A percentile compares a stretch with the other conserved stretches of the same genome.
Conservation (phyloP, 768 basidiomycete genomes). For the Tephrocybe sp. region DNA sequence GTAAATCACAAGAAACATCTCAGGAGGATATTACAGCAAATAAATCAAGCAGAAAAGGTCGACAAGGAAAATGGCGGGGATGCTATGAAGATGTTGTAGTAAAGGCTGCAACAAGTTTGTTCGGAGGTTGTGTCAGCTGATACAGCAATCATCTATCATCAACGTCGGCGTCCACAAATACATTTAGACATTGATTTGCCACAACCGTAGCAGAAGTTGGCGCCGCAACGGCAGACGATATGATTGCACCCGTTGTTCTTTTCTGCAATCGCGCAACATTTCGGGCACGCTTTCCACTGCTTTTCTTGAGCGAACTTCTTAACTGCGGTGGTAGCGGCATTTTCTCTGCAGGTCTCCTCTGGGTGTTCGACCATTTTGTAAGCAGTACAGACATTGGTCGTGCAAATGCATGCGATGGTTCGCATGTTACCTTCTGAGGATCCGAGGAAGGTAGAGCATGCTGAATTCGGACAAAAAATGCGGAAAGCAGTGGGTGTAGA, state of each 20-base stretch:
- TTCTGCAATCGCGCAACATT: constrained; percentile 54
- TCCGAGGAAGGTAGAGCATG: constrained; percentile 55
- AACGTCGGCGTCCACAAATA: constrained; percentile 55
- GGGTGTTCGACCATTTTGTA: constrained; percentile 51
- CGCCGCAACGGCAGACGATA: constrained; percentile 56
- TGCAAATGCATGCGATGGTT: constrained; percentile 36
- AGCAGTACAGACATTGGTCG: constrained; percentile 35
- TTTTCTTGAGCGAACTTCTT: constrained; percentile 39
- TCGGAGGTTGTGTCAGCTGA: too few relatives aligned
- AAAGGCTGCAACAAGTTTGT: too few relatives aligned
- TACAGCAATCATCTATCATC: too few relatives aligned
- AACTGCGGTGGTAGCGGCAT: constrained; percentile 36
- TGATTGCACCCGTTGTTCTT: constrained; percentile 57
- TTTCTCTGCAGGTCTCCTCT: constrained; percentile 37
- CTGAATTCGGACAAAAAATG: constrained; percentile 47
- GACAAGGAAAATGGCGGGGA: too few relatives aligned
- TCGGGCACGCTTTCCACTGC: constrained; percentile 62
- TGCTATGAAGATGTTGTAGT: too few relatives aligned
- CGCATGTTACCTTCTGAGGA: constrained; percentile 22
- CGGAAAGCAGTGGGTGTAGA: constrained; percentile 36
- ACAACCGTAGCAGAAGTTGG: constrained; percentile 66
- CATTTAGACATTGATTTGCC: constrained; percentile 39
- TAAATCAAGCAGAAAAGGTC: too few relatives aligned
- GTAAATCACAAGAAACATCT: too few relatives aligned
- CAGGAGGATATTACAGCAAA: too few relatives aligned